Conservation (phyloP, 805 yeast genomes). For the Metschnikowia gelsemii region DNA sequence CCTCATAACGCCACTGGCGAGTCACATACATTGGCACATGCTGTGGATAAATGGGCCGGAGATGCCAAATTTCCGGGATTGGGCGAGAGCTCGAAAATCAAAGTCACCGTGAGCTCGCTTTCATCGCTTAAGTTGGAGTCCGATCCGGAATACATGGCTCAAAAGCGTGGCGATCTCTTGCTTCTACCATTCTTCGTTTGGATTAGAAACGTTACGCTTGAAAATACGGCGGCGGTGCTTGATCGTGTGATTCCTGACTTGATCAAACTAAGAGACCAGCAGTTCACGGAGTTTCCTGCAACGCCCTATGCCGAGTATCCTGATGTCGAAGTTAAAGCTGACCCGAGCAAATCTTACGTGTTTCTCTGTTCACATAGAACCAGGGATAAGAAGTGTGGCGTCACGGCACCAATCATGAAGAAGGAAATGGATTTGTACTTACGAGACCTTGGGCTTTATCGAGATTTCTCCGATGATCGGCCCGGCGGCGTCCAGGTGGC, state of each 20-base stretch:
- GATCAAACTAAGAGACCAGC: conserved; percentile 23
- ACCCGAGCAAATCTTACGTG: conserved; percentile 45
- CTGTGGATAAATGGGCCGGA: conserved; percentile 39
- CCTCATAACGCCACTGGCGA: conserved; percentile 61
- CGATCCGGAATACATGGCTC: conserved; percentile 40
- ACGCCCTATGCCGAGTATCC: conserved; percentile 20
- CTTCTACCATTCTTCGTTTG: conserved; percentile 75
- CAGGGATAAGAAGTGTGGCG: conserved; percentile 90
- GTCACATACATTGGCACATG: conserved; percentile 45
- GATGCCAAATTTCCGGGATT: conserved; percentile 22
- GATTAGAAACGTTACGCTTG: conserved; percentile 50
- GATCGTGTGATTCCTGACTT: conserved; percentile 44
- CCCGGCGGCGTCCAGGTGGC: conserved; percentile 72
- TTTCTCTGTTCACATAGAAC: conserved; percentile 87
- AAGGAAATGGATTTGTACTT: conserved; percentile 72
- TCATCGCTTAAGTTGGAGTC: conserved; percentile 45
- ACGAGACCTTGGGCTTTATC: conserved; percentile 64
- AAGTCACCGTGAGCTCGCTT: conserved; percentile 55
- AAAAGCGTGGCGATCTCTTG: conserved; percentile 56
- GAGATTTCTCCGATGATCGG: conserved; percentile 76
- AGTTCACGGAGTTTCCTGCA: conserved; percentile 10
- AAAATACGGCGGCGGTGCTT: conserved; percentile 46
- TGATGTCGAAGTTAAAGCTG: conserved; percentile 32
- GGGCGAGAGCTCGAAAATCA: conserved; percentile 33
- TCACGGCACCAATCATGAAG: conserved; percentile 88